Percentiles rank a stretch among this genome's conserved stretches.
These are phyloP conservation scores for Hypomyces rosellus DNA, from an alignment of 2,329 filamentous ascomycete species.

Conservation along the genomic window DNA sequence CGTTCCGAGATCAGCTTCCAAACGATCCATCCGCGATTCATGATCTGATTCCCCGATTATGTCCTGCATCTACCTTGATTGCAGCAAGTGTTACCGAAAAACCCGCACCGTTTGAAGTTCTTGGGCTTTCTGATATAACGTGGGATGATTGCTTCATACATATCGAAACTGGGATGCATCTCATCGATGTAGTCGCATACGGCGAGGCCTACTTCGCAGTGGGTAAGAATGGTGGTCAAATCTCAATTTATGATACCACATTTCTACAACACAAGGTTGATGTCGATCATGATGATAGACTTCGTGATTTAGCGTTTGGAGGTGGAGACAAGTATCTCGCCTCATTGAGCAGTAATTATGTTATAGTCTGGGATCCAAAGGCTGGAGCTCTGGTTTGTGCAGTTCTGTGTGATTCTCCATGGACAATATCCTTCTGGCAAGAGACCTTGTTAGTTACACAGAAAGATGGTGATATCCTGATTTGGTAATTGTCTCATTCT, in stretches of 20 bases:
- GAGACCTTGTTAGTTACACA: background rate
- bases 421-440: background rate
- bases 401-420: background rate
- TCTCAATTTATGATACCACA: constrained; percentile 1
- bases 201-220: constrained; percentile 5
- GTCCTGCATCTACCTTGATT: background rate
- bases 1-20: constrained; percentile 1
- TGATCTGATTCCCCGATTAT: constrained; percentile 5
- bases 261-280: background rate
- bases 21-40: constrained; percentile 2
- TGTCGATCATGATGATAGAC: background rate
- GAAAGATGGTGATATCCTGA: background rate
- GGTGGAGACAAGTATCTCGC: background rate
- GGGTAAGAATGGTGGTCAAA: background rate
- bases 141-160: constrained; percentile 3
- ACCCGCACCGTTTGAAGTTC: background rate
- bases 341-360: background rate
- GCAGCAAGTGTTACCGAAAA: background rate
- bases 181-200: background rate
- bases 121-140: background rate
- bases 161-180: background rate
- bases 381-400: background rate
- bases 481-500: background rate
- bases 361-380: constrained; percentile 1
- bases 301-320: background rate